Conservation (phyloP, 1,139 yeast genomes). For the Candida frijolesensis region DNA sequence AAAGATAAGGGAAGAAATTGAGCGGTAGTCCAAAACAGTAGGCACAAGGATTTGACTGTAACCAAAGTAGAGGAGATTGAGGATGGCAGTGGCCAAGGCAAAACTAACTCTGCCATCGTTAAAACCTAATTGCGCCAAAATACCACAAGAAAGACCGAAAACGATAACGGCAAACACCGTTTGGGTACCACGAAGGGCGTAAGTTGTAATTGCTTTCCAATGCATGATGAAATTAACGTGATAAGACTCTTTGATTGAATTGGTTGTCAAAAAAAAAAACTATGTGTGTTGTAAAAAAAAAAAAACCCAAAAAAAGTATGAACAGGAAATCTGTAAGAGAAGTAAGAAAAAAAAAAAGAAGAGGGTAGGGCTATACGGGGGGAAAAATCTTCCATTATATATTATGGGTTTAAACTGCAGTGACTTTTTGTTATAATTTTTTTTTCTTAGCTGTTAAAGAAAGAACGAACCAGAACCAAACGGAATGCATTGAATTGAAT, state of each 20-base stretch:
- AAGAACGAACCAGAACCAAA: too few relatives aligned
- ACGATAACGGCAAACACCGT: conserved; percentile 24
- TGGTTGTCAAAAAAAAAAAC: neutral
- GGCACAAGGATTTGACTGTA: conserved; percentile 21
- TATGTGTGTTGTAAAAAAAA: neutral
- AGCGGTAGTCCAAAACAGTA: conserved; percentile 10
- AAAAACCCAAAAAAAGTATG: neutral
- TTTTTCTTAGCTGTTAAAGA: neutral
- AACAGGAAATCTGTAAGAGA: neutral
- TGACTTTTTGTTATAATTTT: neutral
- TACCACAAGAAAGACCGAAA: conserved; percentile 30
- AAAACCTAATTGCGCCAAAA: conserved; percentile 15
- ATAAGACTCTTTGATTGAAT: neutral
- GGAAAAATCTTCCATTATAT: neutral
- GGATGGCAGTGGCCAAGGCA: conserved; percentile 24
- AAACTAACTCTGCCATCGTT: conserved; percentile 20
- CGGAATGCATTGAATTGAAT: too few relatives aligned
- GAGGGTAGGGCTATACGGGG: neutral
- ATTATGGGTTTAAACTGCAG: neutral
- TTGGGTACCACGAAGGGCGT: conserved; percentile 20
- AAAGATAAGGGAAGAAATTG: conserved; percentile 20
- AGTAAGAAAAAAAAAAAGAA: neutral
- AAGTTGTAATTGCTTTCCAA: conserved; percentile 9
- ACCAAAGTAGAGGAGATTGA: conserved; percentile 26
- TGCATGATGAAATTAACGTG: neutral